A percentile compares a stretch with the other conserved stretches of the same genome.
Evolutionary conservation across 192 early-diverging fungal species (phyloP).

Genomic region (Funneliformis geosporum): DNA sequence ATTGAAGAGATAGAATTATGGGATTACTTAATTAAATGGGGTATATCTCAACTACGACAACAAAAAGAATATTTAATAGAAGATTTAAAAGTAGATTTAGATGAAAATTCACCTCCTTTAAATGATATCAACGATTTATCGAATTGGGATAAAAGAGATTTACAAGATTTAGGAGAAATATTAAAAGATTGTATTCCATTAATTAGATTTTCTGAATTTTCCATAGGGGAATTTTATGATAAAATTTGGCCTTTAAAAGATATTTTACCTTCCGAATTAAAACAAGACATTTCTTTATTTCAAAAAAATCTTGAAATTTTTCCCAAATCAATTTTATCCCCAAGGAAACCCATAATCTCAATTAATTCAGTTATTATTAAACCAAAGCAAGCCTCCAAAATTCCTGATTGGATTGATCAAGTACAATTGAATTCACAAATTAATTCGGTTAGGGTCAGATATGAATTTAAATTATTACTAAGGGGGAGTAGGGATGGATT

Average conservation of each 20-base stretch:
- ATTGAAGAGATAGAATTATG: conserved; percentile 23
- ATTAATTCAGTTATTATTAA: conserved; percentile 1
- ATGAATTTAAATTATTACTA: conserved; percentile 30
- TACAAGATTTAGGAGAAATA: background rate
- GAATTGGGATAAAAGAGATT: conserved; percentile 1
- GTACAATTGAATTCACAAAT: background rate
- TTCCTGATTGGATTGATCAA: conserved; percentile 25
- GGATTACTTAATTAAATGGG: conserved; percentile 18
- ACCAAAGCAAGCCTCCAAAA: conserved; percentile 7
- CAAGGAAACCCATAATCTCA: conserved; percentile 3
- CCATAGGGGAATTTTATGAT: background rate
- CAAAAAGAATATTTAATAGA: background rate
- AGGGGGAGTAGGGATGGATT: conserved; percentile 23
- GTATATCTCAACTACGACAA: background rate
- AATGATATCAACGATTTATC: background rate
- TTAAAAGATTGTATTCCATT: conserved; percentile 18
- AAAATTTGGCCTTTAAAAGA: conserved; percentile 17
- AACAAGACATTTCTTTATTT: background rate
- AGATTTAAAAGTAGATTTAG: too few species aligned
- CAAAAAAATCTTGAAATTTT: background rate
- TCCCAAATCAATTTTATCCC: background rate
- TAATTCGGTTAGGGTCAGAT: background rate
- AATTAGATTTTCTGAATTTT: conserved; percentile 27
- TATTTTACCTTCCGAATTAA: background rate
- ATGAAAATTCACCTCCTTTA: too few species aligned